Base-by-base conservation (phyloP, 148 eudicot genomes). In the Agrostemma githago region DNA sequence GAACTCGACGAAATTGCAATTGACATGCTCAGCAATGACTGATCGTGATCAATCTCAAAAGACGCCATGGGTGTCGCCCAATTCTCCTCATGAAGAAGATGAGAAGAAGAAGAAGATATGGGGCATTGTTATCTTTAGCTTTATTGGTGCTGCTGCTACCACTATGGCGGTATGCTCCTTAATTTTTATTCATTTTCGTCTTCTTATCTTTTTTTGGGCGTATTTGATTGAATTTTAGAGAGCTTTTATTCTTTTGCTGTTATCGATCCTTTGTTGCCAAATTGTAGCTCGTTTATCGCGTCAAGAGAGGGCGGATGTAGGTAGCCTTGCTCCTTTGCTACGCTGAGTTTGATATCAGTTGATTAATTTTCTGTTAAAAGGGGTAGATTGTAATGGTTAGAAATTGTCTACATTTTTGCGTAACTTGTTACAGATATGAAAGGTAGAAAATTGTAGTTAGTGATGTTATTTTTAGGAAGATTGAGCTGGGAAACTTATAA, bases 61-160 rank as follows among this genome's bases (percentile, higher is more conserved):
- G 62, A 48, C 65, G 53, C 58, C 63, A 42, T 39, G 71, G 76
- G 9, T 46, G 57, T 72, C 77, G 62, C 74, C 78, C 26, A 71
- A 74, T 9, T 68, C 79, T 60, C 80, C 75, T 21, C 62, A 71
- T n/a, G 90, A 80, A 14, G 79, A 78, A 38, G 75, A 83, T 9
- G 84, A 78, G 42, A 82, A 79, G 26, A 83, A 74, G 83, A 88
- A 74, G 83, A 88, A 76, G 61, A 60, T 83, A 34, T 89, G 91
- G 95, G 92, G 95, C 17, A 80, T 89, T 80, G 72, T 85, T 16
- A 16, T 91, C 53, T 89, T 88, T 76, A 91, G 92, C 38, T 66
- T 93, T 70, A 87, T 91, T 39, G 98, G 98, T 72, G 98, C 95
- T 58, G 85, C 91, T 68, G 90, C 79, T 2, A 88, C 97, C 20